A percentile compares a stretch with the other conserved stretches of the same genome.
Evolutionary conservation across 768 basidiomycete species (phyloP).

Genomic region (Paxillus rubicundulus): DNA sequence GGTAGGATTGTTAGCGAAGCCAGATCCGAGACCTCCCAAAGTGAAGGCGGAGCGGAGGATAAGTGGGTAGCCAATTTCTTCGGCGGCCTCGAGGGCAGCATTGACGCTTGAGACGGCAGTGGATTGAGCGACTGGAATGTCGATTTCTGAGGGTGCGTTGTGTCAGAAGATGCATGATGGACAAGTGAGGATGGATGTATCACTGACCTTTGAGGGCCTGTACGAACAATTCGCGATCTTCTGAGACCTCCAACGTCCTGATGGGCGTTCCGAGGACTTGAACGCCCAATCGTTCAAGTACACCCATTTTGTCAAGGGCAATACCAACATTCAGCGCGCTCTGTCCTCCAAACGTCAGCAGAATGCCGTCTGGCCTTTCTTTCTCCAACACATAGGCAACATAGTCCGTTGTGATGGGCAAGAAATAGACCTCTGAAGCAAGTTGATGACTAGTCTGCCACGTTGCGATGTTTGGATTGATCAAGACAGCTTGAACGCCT

Average conservation of each 20-base stretch:
- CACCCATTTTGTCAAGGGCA: conserved; percentile 93
- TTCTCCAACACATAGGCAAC: conserved; percentile 99
- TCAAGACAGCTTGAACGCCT: conserved; percentile 89
- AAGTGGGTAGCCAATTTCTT: conserved; percentile 92
- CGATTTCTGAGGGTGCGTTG: conserved; percentile 66
- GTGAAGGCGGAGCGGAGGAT: conserved; percentile 97
- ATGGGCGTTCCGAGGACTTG: conserved; percentile 95
- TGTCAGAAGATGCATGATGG: conserved; percentile 2
- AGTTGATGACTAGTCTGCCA: conserved; percentile 99
- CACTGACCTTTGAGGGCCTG: conserved; percentile 88
- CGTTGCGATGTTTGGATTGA: conserved; percentile 99
- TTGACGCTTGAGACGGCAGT: conserved; percentile 96
- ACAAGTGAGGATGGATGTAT: background rate
- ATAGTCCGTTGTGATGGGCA: conserved; percentile 95
- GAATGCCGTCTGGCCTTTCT: conserved; percentile 94
- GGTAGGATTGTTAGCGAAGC: conserved; percentile 92
- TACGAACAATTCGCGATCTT: conserved; percentile 94
- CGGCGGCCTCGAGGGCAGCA: conserved; percentile 88
- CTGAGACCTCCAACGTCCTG: conserved; percentile 91
- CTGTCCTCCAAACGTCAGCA: conserved; percentile 98
- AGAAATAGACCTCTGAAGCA: conserved; percentile 95
- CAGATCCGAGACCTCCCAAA: conserved; percentile 96
- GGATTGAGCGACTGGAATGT: conserved; percentile 93
- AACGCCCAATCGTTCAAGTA: conserved; percentile 88
- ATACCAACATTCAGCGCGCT: conserved; percentile 98